Evolutionary conservation across 192 early-diverging fungal species (phyloP), one percentile per base, ranked within the genome.

Genomic region (Coemansia sp.): DNA sequence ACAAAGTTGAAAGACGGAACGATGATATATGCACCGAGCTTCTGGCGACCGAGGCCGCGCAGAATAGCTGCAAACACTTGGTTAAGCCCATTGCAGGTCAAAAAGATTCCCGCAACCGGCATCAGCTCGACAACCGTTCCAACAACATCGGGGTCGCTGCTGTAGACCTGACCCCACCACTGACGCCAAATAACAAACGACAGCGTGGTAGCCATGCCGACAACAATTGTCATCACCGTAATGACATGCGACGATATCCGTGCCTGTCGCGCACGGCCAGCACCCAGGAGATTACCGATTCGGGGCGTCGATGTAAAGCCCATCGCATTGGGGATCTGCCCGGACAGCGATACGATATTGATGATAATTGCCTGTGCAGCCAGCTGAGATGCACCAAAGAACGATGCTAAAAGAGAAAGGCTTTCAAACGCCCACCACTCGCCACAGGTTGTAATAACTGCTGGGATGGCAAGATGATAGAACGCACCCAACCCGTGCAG

Each of bases 351-450:
- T 17, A 95, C 65, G 30, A 78, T 81, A 48, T 87, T 85, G 14
- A 83, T 78, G 55, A 90, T 73, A 47, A 90, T 69, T 13, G 86
- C 84, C 60, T 96, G 93, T 7, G 91, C 87, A 5, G 93, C 93
- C 25, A 98, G 78, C 44, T 80, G 70, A 17, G 71, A 47, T 0
- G 83, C 84, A 24, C 93, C 92, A n/a, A 98, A 71, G 53, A 86
- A 84, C 30, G 90, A 89, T 9, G 91, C 86, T 10, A 83, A 75
- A 50, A 91, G 59, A 11, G 89, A 82, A 6, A 89, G 71, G 13
- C 81, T 55, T 68, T 91, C 89, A 57, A 85, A 88, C 14, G 86
- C 85, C 85, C 88, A 89, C 91, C 91, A 93, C 73, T 93, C 91
- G 17, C 82, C 79, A 49, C 87, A 87, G 13, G 86, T 82, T 86